These are phyloP conservation scores for Alternaria viburni DNA, from an alignment of 2,329 filamentous ascomycete genomes.

Conservation along the genomic window DNA sequence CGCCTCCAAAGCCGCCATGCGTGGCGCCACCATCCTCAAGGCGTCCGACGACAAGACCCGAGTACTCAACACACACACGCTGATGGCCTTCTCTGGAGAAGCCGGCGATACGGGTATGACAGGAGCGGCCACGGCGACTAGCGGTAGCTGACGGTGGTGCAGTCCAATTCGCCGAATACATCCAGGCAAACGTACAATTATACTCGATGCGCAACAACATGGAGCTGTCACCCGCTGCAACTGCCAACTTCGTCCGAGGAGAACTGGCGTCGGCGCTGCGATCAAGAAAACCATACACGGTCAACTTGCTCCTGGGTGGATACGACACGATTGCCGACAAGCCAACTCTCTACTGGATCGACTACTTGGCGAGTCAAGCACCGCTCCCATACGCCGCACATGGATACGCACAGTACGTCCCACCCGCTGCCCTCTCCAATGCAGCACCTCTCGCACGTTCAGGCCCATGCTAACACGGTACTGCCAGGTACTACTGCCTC, in stretches of 20 bases:
- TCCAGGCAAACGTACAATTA: slow-evolving; percentile 96
- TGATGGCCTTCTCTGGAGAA: slow-evolving; percentile 96
- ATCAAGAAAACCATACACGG: slow-evolving; percentile 92
- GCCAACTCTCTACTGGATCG: slow-evolving; percentile 94
- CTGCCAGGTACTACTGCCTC: slow-evolving; percentile 87
- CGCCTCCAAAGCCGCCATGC: slow-evolving; percentile 97
- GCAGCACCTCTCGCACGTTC: background rate
- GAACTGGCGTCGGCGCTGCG: slow-evolving; percentile 90
- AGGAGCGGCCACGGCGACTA: background rate
- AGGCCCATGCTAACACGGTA: slow-evolving; percentile 1
- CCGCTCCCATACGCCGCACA: slow-evolving; percentile 94
- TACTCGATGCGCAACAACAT: slow-evolving; percentile 98
- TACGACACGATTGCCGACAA: slow-evolving; percentile 90
- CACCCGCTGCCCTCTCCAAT: background rate
- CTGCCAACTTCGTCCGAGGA: slow-evolving; percentile 91
- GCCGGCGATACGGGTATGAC: slow-evolving; percentile 86
- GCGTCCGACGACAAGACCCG: slow-evolving; percentile 95
- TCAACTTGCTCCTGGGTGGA: slow-evolving; percentile 94
- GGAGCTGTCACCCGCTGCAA: slow-evolving; percentile 85
- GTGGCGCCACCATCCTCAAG: slow-evolving; percentile 95
- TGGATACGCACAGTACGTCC: slow-evolving; percentile 89
- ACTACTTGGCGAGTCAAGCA: slow-evolving; percentile 90
- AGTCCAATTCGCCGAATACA: slow-evolving; percentile 99
- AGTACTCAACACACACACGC: slow-evolving; percentile 86
- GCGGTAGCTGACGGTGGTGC: slow-evolving; percentile 18